Conservation (phyloP, 1,284 basidiomycete genomes). For the Tylopilus sp. region DNA sequence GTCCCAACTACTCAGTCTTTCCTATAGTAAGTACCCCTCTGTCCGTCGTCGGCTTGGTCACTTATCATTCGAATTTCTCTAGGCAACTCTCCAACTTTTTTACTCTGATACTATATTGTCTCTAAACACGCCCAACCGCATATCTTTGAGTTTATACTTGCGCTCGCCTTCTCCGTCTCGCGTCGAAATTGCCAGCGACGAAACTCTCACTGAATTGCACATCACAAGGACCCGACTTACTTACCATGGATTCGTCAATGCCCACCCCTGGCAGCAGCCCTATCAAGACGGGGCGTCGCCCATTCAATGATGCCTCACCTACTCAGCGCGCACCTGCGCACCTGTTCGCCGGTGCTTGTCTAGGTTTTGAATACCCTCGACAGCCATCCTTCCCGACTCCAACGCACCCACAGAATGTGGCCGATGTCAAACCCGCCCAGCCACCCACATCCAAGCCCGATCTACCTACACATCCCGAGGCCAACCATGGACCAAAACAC, state of each 20-base stretch:
- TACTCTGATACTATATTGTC: not conserved
- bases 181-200: constrained; percentile 31
- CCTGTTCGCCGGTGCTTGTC: constrained; percentile 5
- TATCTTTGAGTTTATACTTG: constrained; percentile 25
- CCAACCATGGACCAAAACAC: constrained; percentile 26
- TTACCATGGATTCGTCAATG: constrained; percentile 17
- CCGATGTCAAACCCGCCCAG: not conserved
- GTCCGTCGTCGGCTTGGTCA: not conserved
- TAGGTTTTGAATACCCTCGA: not conserved
- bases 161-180: constrained; percentile 35
- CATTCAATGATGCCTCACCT: constrained; percentile 22
- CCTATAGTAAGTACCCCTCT: not conserved
- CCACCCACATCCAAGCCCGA: not conserved
- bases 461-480: constrained; percentile 9
- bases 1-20: not conserved
- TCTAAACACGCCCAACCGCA: constrained; percentile 34
- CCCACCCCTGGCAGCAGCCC: constrained; percentile 33
- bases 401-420: not conserved
- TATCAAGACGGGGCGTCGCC: not conserved
- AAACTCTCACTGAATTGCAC: constrained; percentile 17
- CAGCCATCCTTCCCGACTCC: constrained; percentile 3
- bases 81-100: not conserved
- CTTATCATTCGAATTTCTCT: not conserved
- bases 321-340: constrained; percentile 5
- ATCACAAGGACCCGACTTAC: constrained; percentile 22